Percentiles rank a stretch among this genome's conserved stretches.
Evolutionary conservation across 345 rosid genomes (phyloP).

Genomic region (Camelina neglecta): DNA sequence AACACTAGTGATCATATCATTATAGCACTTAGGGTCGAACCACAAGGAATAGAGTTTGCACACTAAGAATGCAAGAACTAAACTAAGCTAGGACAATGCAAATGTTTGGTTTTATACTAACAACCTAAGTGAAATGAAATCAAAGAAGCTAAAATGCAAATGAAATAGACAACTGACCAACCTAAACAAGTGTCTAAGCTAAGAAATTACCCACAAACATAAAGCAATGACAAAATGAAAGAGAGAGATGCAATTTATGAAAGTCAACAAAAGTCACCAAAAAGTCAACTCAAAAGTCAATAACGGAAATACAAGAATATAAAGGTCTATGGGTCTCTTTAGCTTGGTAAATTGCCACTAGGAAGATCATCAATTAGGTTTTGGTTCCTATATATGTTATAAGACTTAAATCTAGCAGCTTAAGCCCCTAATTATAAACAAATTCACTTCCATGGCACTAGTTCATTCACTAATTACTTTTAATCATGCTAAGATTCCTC

Average conservation of each 20-base stretch:
- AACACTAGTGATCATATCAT: too few relatives aligned
- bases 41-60: too few relatives aligned
- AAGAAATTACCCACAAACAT: not conserved
- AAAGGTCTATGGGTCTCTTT: not conserved
- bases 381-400: not conserved
- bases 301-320: not conserved
- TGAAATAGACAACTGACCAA: not conserved
- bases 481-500: too few relatives aligned
- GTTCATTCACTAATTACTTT: too few relatives aligned
- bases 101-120: too few relatives aligned
- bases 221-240: not conserved
- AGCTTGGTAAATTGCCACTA: not conserved
- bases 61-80: too few relatives aligned
- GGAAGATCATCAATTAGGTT: not conserved
- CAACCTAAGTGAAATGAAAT: too few relatives aligned
- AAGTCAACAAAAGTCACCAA: not conserved
- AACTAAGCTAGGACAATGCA: too few relatives aligned
- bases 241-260: not conserved
- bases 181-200: not conserved
- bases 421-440: not conserved
- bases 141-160: too few relatives aligned
- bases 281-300: not conserved
- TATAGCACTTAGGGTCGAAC: too few relatives aligned
- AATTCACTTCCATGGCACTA: too few relatives aligned
- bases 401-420: not conserved